phyloP scores from a whole-genome alignment of 371 early-diverging fungal species.

The Mortierella polycephala region DNA sequence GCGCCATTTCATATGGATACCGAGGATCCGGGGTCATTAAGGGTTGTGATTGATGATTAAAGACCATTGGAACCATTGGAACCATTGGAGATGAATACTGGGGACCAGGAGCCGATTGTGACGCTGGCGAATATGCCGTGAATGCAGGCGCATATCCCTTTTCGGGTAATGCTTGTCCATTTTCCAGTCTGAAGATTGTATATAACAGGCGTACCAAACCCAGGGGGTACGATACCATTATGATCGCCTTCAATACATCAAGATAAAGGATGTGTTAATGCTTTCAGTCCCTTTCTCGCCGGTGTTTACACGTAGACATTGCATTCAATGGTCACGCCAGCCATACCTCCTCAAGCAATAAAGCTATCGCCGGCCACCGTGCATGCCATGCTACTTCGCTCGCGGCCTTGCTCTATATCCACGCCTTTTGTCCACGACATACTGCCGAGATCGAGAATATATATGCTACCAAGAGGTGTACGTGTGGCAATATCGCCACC shows the following conservation, averaged over 20 bases:
- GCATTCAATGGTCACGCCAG: too few relatives aligned
- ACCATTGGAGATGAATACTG: too few relatives aligned
- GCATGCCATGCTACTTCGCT: not conserved
- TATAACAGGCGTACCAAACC: not conserved
- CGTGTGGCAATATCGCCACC: too few relatives aligned
- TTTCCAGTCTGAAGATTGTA: not conserved
- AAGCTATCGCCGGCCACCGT: conserved; percentile 3
- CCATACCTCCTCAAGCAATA: conserved; percentile 8
- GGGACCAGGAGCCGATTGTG: too few relatives aligned
- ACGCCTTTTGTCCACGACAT: conserved; percentile 1
- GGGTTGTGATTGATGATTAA: too few relatives aligned
- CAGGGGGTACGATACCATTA: not conserved
- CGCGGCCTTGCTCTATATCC: not conserved
- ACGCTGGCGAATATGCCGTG: too few relatives aligned
- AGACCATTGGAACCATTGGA: too few relatives aligned
- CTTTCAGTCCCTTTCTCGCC: not conserved
- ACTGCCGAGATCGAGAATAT: not conserved
- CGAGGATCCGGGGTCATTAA: too few relatives aligned
- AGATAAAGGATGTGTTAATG: not conserved
- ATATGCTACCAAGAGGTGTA: too few relatives aligned
- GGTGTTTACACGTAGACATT: not conserved
- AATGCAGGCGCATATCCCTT: too few relatives aligned
- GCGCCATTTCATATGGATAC: too few relatives aligned
- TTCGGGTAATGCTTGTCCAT: too few relatives aligned
- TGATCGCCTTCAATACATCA: not conserved